Conservation (phyloP, 305 asterid genomes). For the Solanum hybrid region DNA sequence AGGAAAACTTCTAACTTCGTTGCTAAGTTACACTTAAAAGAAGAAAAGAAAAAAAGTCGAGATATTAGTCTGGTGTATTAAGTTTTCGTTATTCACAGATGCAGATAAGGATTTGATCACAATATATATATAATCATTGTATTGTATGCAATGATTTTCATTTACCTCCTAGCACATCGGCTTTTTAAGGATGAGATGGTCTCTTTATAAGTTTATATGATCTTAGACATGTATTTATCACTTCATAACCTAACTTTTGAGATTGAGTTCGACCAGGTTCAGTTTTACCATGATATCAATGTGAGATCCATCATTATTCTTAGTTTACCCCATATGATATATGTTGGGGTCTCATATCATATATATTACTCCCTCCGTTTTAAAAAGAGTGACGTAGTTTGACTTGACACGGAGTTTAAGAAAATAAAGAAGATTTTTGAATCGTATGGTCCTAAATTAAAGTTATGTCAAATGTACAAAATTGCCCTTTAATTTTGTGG, state of each 20-base stretch:
- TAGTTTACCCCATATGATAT: background rate
- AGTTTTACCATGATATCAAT: background rate
- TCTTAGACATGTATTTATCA: background rate
- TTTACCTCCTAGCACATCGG: background rate
- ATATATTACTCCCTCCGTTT: background rate
- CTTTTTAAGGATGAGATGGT: background rate
- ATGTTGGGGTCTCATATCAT: background rate
- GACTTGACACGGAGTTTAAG: no score
- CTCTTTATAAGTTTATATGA: background rate
- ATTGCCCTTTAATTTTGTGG: no score
- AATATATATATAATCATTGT: background rate
- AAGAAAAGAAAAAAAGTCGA: background rate
- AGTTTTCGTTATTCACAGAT: background rate
- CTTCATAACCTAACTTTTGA: background rate
- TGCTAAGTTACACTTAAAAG: background rate
- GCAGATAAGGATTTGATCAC: rapidly evolving
- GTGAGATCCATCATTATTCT: background rate
- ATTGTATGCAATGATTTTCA: background rate
- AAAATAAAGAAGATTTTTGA: no score
- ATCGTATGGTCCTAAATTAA: no score
- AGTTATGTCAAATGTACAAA: no score
- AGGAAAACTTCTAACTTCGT: background rate
- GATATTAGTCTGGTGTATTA: background rate
- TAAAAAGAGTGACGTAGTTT: no score
- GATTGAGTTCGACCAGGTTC: background rate